These are phyloP conservation scores for Xylaria sp. DNA, from an alignment of 2,329 filamentous ascomycete species.

Conservation along the genomic window DNA sequence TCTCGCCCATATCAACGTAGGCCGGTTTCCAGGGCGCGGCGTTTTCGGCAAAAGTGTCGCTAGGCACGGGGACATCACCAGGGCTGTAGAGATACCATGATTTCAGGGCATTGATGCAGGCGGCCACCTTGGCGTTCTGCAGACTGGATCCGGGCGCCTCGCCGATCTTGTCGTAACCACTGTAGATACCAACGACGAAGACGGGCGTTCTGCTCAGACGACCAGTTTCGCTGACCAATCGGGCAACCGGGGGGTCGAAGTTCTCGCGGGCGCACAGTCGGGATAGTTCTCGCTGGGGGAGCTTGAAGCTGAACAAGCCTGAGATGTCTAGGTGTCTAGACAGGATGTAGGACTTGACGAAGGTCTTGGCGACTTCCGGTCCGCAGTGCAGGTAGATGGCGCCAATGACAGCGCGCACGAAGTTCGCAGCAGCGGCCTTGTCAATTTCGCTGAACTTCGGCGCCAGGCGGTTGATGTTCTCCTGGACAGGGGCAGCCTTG, in stretches of 20 bases:
- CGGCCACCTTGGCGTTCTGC: conserved; percentile 69
- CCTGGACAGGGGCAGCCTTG: conserved; percentile 13
- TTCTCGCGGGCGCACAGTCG: conserved; percentile 81
- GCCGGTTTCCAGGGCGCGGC: conserved; percentile 61
- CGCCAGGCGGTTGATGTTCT: conserved; percentile 23
- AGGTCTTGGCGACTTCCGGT: conserved; percentile 68
- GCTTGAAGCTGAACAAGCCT: conserved; percentile 74
- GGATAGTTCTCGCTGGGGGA: conserved; percentile 77
- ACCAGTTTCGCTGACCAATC: conserved; percentile 87
- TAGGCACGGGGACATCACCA: conserved; percentile 59
- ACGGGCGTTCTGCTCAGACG: conserved; percentile 79
- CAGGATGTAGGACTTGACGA: conserved; percentile 79
- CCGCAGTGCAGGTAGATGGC: conserved; percentile 83
- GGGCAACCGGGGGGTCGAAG: conserved; percentile 80
- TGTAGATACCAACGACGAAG: conserved; percentile 90
- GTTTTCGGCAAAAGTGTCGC: conserved; percentile 59
- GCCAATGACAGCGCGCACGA: conserved; percentile 79
- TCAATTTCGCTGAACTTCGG: conserved; percentile 17
- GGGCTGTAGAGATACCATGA: conserved; percentile 96
- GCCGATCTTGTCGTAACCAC: conserved; percentile 82
- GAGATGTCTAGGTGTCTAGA: conserved; percentile 71
- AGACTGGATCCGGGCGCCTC: conserved; percentile 80
- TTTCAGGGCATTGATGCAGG: conserved; percentile 81
- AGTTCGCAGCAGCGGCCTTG: conserved; percentile 58
- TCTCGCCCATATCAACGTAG: conserved; percentile 66